A percentile compares a stretch with the other conserved stretches of the same genome.
Conservation (phyloP, 768 basidiomycete genomes). For the Rhizopogon salebrosus region DNA sequence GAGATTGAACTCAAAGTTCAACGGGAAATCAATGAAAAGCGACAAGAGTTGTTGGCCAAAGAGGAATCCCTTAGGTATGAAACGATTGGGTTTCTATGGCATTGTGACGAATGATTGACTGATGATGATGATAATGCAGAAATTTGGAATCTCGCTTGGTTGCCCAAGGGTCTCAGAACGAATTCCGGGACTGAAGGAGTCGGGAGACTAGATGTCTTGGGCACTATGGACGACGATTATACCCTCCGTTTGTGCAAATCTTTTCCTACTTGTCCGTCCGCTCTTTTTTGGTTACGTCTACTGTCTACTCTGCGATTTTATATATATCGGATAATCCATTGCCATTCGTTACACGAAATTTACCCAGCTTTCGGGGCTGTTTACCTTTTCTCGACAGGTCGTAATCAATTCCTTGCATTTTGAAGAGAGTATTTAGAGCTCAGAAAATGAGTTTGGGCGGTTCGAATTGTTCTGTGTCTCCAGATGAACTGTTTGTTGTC, state of each 20-base stretch:
- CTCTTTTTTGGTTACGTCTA: constrained; percentile 28
- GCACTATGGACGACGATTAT: constrained; percentile 26
- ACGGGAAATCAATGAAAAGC: constrained; percentile 95
- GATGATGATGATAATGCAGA: constrained; percentile 30
- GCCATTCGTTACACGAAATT: constrained; percentile 28
- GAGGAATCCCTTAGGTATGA: constrained; percentile 86
- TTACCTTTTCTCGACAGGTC: constrained; percentile 10
- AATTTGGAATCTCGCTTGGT: constrained; percentile 89
- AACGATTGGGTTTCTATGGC: not conserved
- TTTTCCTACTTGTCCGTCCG: constrained; percentile 31
- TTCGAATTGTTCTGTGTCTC: no score
- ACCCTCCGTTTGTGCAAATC: constrained; percentile 28
- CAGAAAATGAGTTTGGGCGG: no score
- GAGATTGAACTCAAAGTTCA: constrained; percentile 98
- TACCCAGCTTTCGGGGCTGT: constrained; percentile 24
- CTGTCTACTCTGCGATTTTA: constrained; percentile 31
- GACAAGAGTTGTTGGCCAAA: constrained; percentile 93
- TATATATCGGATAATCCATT: constrained; percentile 30
- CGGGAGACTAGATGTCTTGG: constrained; percentile 16
- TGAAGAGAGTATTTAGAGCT: no score
- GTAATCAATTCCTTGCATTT: constrained; percentile 20
- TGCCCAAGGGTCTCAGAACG: constrained; percentile 78
- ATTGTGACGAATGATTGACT: constrained; percentile 2
- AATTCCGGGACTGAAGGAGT: constrained; percentile 62
- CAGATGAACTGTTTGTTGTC: no score